These are phyloP conservation scores for Apodospora peruviana DNA, from an alignment of 495 filamentous ascomycete species.

Conservation along the genomic window DNA sequence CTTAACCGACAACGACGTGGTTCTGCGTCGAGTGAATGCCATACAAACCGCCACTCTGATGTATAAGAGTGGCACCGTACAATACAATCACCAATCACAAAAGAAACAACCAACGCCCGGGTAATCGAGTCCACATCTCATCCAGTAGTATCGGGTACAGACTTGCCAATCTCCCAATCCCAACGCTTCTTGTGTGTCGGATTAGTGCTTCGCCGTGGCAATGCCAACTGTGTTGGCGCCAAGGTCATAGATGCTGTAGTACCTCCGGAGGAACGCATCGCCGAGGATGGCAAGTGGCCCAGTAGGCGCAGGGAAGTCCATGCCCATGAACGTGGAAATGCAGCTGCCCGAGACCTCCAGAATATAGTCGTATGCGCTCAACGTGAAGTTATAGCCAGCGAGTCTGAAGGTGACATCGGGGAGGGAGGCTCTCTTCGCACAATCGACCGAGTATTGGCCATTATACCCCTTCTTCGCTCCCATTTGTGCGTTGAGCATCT, in stretches of 20 bases:
- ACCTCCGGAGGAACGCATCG: slow-evolving; percentile 94
- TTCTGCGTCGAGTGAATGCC: too few relatives aligned
- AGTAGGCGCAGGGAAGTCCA: slow-evolving; percentile 89
- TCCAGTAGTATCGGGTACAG: too few relatives aligned
- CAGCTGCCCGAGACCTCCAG: slow-evolving; percentile 92
- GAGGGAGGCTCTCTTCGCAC: slow-evolving; percentile 70
- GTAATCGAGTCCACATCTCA: too few relatives aligned
- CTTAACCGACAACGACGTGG: too few relatives aligned
- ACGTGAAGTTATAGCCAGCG: slow-evolving; percentile 82
- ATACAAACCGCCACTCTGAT: too few relatives aligned
- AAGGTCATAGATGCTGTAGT: slow-evolving; percentile 95
- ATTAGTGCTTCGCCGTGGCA: slow-evolving; percentile 66
- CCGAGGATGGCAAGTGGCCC: slow-evolving; percentile 94
- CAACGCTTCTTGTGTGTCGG: too few relatives aligned
- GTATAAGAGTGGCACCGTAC: too few relatives aligned
- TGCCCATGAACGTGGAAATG: slow-evolving; percentile 96
- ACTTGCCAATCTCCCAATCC: too few relatives aligned
- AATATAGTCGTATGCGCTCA: slow-evolving; percentile 87
- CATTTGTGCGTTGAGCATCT: slow-evolving; percentile 96
- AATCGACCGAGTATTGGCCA: slow-evolving; percentile 93
- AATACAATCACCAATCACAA: too few relatives aligned
- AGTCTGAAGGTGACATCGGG: slow-evolving; percentile 88
- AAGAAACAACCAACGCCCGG: too few relatives aligned
- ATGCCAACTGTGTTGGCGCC: slow-evolving; percentile 80
- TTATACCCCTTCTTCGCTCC: slow-evolving; percentile 95